phyloP scores from a whole-genome alignment of 1,284 basidiomycete species.

The Cutaneotrichosporon curvatum region DNA sequence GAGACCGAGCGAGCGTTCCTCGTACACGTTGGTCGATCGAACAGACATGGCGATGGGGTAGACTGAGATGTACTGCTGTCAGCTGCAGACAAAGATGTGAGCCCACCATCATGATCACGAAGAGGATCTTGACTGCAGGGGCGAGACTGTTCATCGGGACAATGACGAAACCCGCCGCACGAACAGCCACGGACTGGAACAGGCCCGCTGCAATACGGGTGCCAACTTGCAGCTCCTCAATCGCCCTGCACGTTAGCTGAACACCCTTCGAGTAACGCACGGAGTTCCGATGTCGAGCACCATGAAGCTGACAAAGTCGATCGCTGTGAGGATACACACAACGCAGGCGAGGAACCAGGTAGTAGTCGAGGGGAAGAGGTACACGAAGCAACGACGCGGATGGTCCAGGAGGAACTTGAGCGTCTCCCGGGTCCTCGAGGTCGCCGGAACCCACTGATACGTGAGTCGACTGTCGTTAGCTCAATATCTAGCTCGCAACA shows the following conservation, averaged over 20 bases:
- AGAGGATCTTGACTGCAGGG: conserved; percentile 73
- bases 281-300: conserved; percentile 79
- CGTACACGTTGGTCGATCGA: conserved; percentile 97
- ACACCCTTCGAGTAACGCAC: conserved; percentile 13
- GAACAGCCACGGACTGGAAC: conserved; percentile 66
- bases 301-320: conserved; percentile 83
- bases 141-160: conserved; percentile 65
- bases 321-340: conserved; percentile 65
- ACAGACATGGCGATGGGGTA: conserved; percentile 62
- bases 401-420: conserved; percentile 90
- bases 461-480: conserved; percentile 58
- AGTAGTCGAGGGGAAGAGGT: conserved; percentile 90
- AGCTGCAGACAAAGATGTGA: background rate
- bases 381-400: conserved; percentile 76
- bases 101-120: conserved; percentile 49
- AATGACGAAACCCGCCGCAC: conserved; percentile 79
- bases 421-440: conserved; percentile 66
- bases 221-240: conserved; percentile 64
- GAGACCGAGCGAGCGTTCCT: conserved; percentile 77
- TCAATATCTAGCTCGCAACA: conserved; percentile 8
- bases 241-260: conserved; percentile 40
- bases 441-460: conserved; percentile 56
- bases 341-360: conserved; percentile 79
- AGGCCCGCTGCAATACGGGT: conserved; percentile 60
- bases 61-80: conserved; percentile 43